Base-by-base conservation (phyloP, 1,284 basidiomycete genomes). In the Grifola frondosa region DNA sequence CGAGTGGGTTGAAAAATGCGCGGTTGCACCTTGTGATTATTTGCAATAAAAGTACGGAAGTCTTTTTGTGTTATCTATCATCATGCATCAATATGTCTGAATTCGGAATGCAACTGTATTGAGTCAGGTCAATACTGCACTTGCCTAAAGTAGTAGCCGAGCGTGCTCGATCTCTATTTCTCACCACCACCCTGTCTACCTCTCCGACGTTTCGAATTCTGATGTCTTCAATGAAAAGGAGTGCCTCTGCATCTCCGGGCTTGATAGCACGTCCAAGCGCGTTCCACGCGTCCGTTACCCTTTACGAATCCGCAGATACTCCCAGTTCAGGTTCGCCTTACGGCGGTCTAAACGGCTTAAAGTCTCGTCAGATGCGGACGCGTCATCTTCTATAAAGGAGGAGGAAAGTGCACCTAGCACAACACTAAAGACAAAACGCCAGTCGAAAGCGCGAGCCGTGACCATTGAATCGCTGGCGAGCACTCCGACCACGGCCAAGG, bases 341-440 rank as follows among this genome's bases (percentile, higher is more conserved):
- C 51, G 48, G 11, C 48, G 46, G 6, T 48, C 49, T 8, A 49
- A 46, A 25, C 40, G 43, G 21, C 43, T 49, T 23, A 52, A 40
- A 22, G 22, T 23, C 17, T 24, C 32, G n/a, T 26, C 42, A 5
- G 12, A n/a, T 20, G 20, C n/a, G 15, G n/a, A 20, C 6, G 13
- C 24, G 9, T 24, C 25, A 12, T 22, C 35, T 13, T 12, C 26
- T 20, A 28, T 26, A 19, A 26, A 30, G 11, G n/a, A 20, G 16
- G n/a, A 37, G 25, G 30, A 26, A 19, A 40, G 31, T 8, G n/a
- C n/a, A n/a, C n/a, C n/a, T n/a, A 30, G 9, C 4, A 30, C n/a
- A n/a, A 41, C 12, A 23, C 32, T 22, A 13, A 51, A 52, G 22
- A 31, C 30, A 28, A 38, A n/a, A 11, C 16, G 12, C 3, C 23